These are phyloP conservation scores for Herpetomonas samuelpessoai DNA, from an alignment of 208 protist genomes.

Conservation along the genomic window DNA sequence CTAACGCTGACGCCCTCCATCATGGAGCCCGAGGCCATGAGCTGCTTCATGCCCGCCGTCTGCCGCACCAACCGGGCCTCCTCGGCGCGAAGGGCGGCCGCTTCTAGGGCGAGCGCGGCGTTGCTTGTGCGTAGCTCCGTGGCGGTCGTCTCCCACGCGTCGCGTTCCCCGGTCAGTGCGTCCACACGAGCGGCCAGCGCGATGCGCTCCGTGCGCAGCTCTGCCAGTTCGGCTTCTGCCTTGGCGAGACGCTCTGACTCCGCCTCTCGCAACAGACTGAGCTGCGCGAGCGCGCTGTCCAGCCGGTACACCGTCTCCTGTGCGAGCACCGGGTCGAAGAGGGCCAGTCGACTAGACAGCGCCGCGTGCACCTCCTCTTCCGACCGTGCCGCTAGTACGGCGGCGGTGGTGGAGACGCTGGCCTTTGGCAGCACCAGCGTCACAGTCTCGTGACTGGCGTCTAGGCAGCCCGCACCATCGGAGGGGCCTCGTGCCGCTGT, in stretches of 20 bases:
- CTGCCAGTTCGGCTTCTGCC: conserved; percentile 30
- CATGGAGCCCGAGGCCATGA: conserved; percentile 19
- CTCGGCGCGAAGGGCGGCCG: conserved; percentile 60
- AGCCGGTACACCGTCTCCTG: conserved; percentile 78
- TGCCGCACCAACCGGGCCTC: conserved; percentile 43
- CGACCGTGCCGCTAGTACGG: conserved; percentile 35
- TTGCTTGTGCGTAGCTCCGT: conserved; percentile 17
- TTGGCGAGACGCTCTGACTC: conserved; percentile 41
- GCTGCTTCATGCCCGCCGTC: conserved; percentile 26
- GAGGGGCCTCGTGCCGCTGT: neutral
- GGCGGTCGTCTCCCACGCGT: conserved; percentile 25
- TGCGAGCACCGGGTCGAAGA: conserved; percentile 80
- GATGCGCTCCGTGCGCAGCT: conserved; percentile 34
- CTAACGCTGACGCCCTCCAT: conserved; percentile 17
- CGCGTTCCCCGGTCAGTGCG: conserved; percentile 15
- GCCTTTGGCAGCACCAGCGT: conserved; percentile 9
- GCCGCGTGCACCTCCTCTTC: conserved; percentile 35
- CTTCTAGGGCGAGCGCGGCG: conserved; percentile 33
- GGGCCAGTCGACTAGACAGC: conserved; percentile 33
- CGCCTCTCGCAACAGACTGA: conserved; percentile 72
- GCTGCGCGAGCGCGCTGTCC: conserved; percentile 78
- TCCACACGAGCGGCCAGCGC: conserved; percentile 34
- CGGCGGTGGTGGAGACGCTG: conserved; percentile 26
- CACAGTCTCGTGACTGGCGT: neutral
- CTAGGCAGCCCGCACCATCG: neutral